A percentile compares a stretch with the other conserved stretches of the same genome.
Conservation (phyloP, 2,329 filamentous ascomycete genomes). For the Biscogniauxia mediterranea region DNA sequence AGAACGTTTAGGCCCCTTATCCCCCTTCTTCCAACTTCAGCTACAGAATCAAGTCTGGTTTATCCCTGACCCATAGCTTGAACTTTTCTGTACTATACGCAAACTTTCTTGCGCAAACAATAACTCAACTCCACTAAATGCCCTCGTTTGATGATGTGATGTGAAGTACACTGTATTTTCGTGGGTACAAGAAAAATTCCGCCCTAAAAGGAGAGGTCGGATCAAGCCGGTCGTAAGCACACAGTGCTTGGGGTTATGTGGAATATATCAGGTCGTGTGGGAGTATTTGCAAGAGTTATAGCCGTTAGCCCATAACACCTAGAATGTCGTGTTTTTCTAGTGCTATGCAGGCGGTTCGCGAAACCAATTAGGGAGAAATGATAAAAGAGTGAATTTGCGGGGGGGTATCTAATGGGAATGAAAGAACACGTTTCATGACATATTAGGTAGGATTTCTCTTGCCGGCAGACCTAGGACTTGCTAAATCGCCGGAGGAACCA, state of each 20-base stretch:
- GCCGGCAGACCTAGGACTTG: constrained; percentile 43
- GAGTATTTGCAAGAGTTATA: constrained; percentile 9
- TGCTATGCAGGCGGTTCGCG: constrained; percentile 12
- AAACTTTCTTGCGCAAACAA: constrained; percentile 9
- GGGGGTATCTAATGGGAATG: constrained; percentile 20
- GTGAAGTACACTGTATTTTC: not conserved
- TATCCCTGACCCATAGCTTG: not conserved
- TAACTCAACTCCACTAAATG: constrained; percentile 7
- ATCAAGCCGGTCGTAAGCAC: not conserved
- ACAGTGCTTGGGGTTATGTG: not conserved
- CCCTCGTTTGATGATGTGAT: constrained; percentile 3
- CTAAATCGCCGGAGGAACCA: constrained; percentile 86
- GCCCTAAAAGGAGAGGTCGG: not conserved
- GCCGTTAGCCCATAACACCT: constrained; percentile 8
- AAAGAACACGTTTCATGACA: constrained; percentile 16
- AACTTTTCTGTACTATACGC: constrained; percentile 14
- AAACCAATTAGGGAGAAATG: not conserved
- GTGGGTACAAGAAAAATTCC: not conserved
- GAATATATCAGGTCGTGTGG: not conserved
- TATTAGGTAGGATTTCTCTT: constrained; percentile 6
- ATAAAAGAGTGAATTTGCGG: constrained; percentile 2
- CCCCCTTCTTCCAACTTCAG: not conserved
- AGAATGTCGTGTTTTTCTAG: constrained; percentile 6
- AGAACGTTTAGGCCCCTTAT: not conserved
- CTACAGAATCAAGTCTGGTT: not conserved